phyloP scores from a whole-genome alignment of 352 stramenopile genomes.

The Globisporangium spinosum region DNA sequence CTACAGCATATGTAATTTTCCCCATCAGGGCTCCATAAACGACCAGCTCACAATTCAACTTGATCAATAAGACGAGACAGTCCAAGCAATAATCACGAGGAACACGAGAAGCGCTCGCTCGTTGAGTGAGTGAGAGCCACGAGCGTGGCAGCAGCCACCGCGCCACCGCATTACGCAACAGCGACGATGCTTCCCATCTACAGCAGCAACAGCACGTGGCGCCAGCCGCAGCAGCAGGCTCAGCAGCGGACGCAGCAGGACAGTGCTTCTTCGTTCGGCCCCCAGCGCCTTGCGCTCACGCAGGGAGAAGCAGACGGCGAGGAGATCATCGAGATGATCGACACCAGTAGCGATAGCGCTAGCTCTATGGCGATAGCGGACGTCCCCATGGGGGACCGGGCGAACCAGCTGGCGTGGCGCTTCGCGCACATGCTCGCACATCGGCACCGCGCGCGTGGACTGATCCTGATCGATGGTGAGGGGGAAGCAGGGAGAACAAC shows the following conservation, averaged over 20 bases:
- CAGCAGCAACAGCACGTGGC: neutral
- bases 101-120: neutral
- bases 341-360: neutral
- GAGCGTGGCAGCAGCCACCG: neutral
- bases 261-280: neutral
- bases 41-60: neutral
- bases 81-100: neutral
- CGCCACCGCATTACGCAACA: neutral
- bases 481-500: neutral
- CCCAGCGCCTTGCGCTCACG: neutral
- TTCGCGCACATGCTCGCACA: slow-evolving; percentile 40
- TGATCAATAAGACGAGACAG: neutral
- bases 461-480: neutral
- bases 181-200: slow-evolving; percentile 4
- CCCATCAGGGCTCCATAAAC: neutral
- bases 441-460: slow-evolving; percentile 19
- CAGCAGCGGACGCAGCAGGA: neutral
- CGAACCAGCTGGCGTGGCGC: slow-evolving; percentile 24
- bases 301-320: neutral
- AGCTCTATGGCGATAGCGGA: neutral
- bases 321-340: neutral
- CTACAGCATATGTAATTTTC: neutral
- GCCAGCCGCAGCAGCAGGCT: slow-evolving; percentile 6
- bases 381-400: neutral
- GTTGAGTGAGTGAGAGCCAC: neutral